Base-by-base conservation (phyloP, 805 yeast genomes). In the Cyberlindnera veronae region DNA sequence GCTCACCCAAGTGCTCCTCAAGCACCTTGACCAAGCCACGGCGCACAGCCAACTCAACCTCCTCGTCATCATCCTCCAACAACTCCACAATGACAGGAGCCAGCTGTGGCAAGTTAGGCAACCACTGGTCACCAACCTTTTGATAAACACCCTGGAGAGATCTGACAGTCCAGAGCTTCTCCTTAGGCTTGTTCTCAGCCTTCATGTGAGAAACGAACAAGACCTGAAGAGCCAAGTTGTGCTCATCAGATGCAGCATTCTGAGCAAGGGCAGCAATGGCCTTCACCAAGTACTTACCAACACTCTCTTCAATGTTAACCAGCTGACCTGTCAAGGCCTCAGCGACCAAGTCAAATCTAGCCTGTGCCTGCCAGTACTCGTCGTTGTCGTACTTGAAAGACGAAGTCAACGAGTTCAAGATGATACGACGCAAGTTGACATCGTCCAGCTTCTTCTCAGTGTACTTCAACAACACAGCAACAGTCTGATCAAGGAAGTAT, bases 81-180 rank as follows among this genome's bases (percentile, higher is more conserved):
- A 93, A 67, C 65, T 93, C 99, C 7, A 98, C 96, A 61, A 93
- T 87, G 45, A 87, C 75, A 24, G 99, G 99, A 47, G 93, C 95
- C 52, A 93, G 74, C 58, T 90, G 96, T 18, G 99, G 99, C 53
- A 93, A 71, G 68, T 85, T 73, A 24, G 83, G 69, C 49, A 93
- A 73, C 99, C 98, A 93, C 60, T 81, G 87, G 55, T 93, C 98
- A 40, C 98, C 97, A 54, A 89, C 83, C 68, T 85, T 85, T 50
- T 85, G 84, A 72, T 89, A 93, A 23, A 93, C 78, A 19, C 79
- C 71, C 62, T 86, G 87, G 60, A 93, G 73, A 2, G 86, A 70
- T 60, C 82, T 79, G 39, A 87, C 76, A 19, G 97, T 79, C 91
- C 95, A 84, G 50, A 77, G 66, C 58, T 84, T 84, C 55, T 81